These are phyloP conservation scores for Kuraishia molischiana DNA, from an alignment of 805 yeast genomes.

Conservation along the genomic window DNA sequence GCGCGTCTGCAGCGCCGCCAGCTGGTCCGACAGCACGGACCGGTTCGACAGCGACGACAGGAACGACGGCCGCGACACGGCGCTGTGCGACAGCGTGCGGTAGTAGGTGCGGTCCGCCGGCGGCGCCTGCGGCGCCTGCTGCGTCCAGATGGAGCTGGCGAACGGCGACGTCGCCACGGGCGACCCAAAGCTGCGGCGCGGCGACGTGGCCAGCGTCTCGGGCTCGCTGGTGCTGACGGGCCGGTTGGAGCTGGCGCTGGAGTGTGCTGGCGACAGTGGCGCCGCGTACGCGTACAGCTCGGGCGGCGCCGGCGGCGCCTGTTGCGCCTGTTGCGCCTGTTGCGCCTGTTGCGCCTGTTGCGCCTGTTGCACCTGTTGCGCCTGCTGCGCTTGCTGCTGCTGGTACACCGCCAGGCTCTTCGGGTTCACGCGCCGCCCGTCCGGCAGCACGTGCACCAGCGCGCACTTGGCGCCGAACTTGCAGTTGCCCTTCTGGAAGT, in stretches of 20 bases:
- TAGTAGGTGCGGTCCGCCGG: background rate
- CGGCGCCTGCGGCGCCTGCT: background rate
- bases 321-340: too few relatives aligned
- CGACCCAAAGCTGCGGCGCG: background rate
- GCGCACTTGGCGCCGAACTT: slow-evolving; percentile 94
- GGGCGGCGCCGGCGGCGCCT: background rate
- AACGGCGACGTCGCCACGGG: slow-evolving; percentile 4
- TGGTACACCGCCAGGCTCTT: slow-evolving; percentile 23
- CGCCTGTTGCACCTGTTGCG: slow-evolving; percentile 6
- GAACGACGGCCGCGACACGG: slow-evolving; percentile 1
- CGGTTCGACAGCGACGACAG: slow-evolving; percentile 1
- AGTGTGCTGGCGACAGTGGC: background rate
- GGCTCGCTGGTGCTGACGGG: background rate
- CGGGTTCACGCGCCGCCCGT: slow-evolving; percentile 73
- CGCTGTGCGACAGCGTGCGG: slow-evolving; percentile 2
- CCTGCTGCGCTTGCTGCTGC: slow-evolving; percentile 11
- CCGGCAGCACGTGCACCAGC: slow-evolving; percentile 81
- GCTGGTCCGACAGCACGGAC: background rate
- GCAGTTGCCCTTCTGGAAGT: slow-evolving; percentile 93
- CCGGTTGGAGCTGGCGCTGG: background rate
- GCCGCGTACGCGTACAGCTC: background rate
- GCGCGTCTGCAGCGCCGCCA: background rate
- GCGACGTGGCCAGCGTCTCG: background rate
- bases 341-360: slow-evolving; percentile 12
- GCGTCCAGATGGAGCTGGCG: slow-evolving; percentile 4